These are phyloP conservation scores for Antarctomyces pellizariae DNA, from an alignment of 495 filamentous ascomycete genomes.

Conservation along the genomic window DNA sequence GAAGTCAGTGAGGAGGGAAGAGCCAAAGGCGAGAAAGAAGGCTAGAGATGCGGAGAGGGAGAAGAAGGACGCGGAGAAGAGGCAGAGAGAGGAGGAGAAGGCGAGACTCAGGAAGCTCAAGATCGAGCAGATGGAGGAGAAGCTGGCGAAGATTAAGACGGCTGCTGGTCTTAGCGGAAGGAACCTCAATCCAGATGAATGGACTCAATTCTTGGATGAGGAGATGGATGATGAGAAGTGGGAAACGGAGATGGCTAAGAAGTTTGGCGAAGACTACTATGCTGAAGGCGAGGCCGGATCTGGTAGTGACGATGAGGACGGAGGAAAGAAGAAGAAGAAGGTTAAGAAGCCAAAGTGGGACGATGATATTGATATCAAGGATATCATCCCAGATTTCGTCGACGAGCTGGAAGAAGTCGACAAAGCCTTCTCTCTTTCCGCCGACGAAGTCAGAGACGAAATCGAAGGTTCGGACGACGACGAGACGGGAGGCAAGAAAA, in stretches of 20 bases:
- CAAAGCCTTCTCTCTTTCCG: constrained; percentile 27
- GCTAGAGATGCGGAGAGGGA: constrained; percentile 50
- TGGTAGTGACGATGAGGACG: constrained; percentile 21
- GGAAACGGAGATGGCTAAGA: constrained; percentile 68
- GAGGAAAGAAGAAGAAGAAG: constrained; percentile 25
- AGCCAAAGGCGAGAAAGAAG: constrained; percentile 50
- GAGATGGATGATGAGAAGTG: constrained; percentile 69
- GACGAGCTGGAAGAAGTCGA: constrained; percentile 22
- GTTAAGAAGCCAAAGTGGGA: constrained; percentile 88
- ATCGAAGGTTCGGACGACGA: constrained; percentile 14
- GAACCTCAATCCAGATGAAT: constrained; percentile 48
- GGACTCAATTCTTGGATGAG: constrained; percentile 59
- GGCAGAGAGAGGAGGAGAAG: constrained; percentile 53
- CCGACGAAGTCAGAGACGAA: constrained; percentile 25
- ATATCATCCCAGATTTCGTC: constrained; percentile 71
- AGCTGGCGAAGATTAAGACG: constrained; percentile 60
- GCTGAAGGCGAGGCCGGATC: constrained; percentile 27
- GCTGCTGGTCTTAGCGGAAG: constrained; percentile 57
- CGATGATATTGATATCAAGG: constrained; percentile 89
- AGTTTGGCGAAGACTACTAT: constrained; percentile 81
- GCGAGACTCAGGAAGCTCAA: constrained; percentile 66
- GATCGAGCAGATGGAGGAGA: constrained; percentile 67
- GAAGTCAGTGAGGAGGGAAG: constrained; percentile 64
- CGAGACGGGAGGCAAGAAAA: constrained; percentile 16
- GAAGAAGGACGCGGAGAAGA: constrained; percentile 56